Conservation (phyloP, 768 basidiomycete genomes). For the Tephrocybe sp. region DNA sequence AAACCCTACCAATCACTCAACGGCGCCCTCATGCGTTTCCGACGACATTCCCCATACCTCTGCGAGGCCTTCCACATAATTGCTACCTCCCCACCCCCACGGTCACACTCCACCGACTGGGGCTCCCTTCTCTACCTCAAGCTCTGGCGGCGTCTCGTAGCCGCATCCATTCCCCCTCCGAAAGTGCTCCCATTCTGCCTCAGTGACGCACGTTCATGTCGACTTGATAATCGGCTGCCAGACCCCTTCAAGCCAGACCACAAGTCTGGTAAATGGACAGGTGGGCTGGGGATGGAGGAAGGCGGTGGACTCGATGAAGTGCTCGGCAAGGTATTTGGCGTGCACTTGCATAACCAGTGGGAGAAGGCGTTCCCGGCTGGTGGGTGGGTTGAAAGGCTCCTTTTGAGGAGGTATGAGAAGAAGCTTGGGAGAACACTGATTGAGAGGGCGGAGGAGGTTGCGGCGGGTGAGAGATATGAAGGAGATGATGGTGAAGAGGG, state of each 20-base stretch:
- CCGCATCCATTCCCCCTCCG: constrained; percentile 76
- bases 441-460: not conserved
- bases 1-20: constrained; percentile 67
- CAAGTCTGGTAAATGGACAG: constrained; percentile 62
- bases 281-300: constrained; percentile 57
- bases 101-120: constrained; percentile 87
- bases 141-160: constrained; percentile 83
- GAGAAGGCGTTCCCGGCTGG: constrained; percentile 76
- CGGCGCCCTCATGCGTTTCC: constrained; percentile 94
- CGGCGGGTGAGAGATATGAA: constrained; percentile 1
- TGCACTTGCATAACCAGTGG: constrained; percentile 98
- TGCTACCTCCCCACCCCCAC: constrained; percentile 69
- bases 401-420: constrained; percentile 64
- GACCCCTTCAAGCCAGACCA: constrained; percentile 78
- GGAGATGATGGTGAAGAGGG: constrained; percentile 1
- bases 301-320: constrained; percentile 64
- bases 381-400: constrained; percentile 86
- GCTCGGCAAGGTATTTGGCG: constrained; percentile 74
- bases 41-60: constrained; percentile 88
- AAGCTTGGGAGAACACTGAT: constrained; percentile 17
- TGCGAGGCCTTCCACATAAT: constrained; percentile 97
- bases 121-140: constrained; percentile 90
- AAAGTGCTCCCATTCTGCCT: constrained; percentile 95
- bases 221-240: constrained; percentile 90
- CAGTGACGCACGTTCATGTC: constrained; percentile 86